Percentiles rank a stretch among this genome's conserved stretches.
phyloP scores from a whole-genome alignment of 2,329 filamentous ascomycete species.

The Pezizomycotina sp. region DNA sequence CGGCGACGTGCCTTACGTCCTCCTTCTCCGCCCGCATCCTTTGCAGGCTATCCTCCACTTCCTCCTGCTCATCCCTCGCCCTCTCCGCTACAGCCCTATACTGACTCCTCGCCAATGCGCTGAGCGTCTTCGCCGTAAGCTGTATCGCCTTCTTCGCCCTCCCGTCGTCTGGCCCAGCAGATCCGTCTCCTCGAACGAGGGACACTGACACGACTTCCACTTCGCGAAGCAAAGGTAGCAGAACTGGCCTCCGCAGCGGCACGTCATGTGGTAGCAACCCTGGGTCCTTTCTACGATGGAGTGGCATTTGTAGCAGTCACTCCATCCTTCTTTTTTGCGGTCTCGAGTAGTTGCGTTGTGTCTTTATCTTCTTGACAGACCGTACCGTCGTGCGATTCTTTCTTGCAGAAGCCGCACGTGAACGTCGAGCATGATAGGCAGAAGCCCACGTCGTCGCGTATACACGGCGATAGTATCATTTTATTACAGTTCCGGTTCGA shows the following conservation, averaged over 20 bases:
- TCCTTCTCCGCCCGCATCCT: constrained; percentile 11
- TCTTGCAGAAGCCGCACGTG: constrained; percentile 23
- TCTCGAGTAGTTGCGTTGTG: constrained; percentile 20
- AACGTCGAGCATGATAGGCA: constrained; percentile 18
- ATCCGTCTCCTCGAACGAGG: constrained; percentile 12
- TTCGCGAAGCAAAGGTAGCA: constrained; percentile 14
- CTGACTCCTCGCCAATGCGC: constrained; percentile 10
- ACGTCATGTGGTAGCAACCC: constrained; percentile 26
- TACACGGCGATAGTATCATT: constrained; percentile 12
- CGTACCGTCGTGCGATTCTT: constrained; percentile 17
- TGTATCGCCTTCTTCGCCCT: constrained; percentile 7
- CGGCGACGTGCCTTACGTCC: constrained; percentile 12
- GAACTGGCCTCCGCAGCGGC: constrained; percentile 17
- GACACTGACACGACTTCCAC: constrained; percentile 16
- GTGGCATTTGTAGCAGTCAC: constrained; percentile 23
- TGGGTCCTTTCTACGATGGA: constrained; percentile 22
- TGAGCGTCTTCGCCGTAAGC: constrained; percentile 5
- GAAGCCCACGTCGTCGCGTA: constrained; percentile 9
- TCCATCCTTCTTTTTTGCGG: constrained; percentile 24
- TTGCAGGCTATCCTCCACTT: constrained; percentile 13
- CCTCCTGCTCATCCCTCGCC: constrained; percentile 11
- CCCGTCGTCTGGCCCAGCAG: constrained; percentile 9
- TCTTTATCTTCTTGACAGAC: constrained; percentile 24
- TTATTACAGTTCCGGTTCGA: constrained; percentile 11
- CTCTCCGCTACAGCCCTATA: constrained; percentile 6